Evolutionary conservation across 805 yeast species (phyloP).

Genomic region (Lipomyces anomalus): DNA sequence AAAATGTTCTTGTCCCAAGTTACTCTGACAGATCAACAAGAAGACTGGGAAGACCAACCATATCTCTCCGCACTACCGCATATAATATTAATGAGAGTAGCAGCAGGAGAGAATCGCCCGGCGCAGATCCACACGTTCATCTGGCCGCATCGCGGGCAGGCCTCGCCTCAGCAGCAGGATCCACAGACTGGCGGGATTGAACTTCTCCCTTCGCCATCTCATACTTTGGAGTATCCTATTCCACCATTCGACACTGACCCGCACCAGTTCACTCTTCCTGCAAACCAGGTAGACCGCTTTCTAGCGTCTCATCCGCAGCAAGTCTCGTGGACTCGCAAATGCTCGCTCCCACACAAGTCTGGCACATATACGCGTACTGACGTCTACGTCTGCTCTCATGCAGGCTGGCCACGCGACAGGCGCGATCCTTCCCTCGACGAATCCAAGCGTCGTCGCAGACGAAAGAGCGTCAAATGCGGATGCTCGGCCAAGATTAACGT

Average conservation of each 20-base stretch:
- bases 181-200: background rate
- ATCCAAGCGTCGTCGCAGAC: constrained; percentile 8
- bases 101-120: background rate
- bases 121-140: background rate
- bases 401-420: constrained; percentile 10
- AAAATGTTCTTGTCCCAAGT: no score
- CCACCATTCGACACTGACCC: background rate
- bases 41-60: no score
- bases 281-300: background rate
- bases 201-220: background rate
- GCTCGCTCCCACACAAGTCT: background rate
- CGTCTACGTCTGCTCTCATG: constrained; percentile 12
- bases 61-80: no score
- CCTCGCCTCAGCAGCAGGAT: background rate
- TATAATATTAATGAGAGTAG: no score
- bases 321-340: background rate
- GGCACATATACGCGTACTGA: constrained; percentile 41
- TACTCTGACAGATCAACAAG: no score
- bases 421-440: constrained; percentile 18
- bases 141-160: background rate
- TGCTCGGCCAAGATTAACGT: constrained; percentile 10
- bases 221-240: background rate
- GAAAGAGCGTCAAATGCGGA: constrained; percentile 10
- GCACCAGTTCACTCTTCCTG: background rate
- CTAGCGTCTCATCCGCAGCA: background rate